These are phyloP conservation scores for Rhodamnia rubescens DNA, from an alignment of 345 rosid genomes.

Conservation along the genomic window DNA sequence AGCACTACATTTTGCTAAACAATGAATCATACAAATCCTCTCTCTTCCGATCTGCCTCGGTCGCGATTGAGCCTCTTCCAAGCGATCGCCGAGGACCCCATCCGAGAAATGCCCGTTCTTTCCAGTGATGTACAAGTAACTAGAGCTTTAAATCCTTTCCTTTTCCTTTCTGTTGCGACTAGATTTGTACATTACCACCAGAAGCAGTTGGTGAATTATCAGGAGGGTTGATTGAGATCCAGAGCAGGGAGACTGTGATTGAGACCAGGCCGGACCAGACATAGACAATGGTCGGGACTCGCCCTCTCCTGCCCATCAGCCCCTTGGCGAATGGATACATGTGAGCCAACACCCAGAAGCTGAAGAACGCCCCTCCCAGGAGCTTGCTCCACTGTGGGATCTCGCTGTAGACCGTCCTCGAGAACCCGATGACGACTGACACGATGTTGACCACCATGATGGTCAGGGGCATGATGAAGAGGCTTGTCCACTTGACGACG, in stretches of 20 bases:
- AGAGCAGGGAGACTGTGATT: conserved; percentile 61
- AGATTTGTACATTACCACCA: conserved; percentile 18
- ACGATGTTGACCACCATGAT: conserved; percentile 59
- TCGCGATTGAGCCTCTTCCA: background rate
- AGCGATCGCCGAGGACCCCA: background rate
- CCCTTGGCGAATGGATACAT: conserved; percentile 83
- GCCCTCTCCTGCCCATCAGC: conserved; percentile 77
- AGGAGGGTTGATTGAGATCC: conserved; percentile 67
- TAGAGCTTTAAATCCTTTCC: background rate
- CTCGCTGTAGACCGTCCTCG: conserved; percentile 70
- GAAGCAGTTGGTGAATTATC: conserved; percentile 23
- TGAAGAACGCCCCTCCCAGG: conserved; percentile 71
- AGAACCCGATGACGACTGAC: conserved; percentile 55
- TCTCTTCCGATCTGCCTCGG: background rate
- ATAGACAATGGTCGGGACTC: conserved; percentile 67
- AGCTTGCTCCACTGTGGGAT: conserved; percentile 88
- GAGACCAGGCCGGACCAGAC: conserved; percentile 80
- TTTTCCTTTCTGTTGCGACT: conserved; percentile 9
- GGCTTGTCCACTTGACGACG: conserved; percentile 78
- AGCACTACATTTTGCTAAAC: background rate
- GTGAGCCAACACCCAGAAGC: conserved; percentile 85
- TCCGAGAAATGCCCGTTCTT: background rate
- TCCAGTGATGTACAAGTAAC: background rate
- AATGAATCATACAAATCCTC: background rate
- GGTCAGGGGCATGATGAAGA: conserved; percentile 73